phyloP scores from a whole-genome alignment of 1,284 basidiomycete species.

The Schizophyllum commune region DNA sequence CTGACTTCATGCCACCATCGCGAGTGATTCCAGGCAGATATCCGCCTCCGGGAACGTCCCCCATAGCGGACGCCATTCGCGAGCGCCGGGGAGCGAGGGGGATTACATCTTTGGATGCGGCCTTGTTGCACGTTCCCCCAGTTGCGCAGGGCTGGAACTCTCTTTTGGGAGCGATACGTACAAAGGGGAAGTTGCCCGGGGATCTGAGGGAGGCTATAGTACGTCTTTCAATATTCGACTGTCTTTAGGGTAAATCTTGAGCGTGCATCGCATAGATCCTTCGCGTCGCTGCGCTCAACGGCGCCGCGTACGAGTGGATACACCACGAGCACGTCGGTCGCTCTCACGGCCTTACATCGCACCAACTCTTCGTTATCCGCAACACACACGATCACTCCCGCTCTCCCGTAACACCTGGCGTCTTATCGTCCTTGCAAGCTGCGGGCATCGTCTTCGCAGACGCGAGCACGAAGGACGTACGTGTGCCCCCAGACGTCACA shows the following conservation, averaged over 20 bases:
- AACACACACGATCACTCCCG: slow-evolving; percentile 30
- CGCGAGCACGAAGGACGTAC: slow-evolving; percentile 34
- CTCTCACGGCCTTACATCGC: slow-evolving; percentile 33
- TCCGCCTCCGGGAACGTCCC: slow-evolving; percentile 30
- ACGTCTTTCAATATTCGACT: slow-evolving; percentile 9
- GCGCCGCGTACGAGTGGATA: slow-evolving; percentile 48
- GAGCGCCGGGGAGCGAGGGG: slow-evolving; percentile 36
- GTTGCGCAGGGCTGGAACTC: slow-evolving; percentile 46
- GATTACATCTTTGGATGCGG: slow-evolving; percentile 38
- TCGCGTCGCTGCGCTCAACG: slow-evolving; percentile 43
- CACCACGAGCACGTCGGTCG: slow-evolving; percentile 44
- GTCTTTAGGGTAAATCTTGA: background rate
- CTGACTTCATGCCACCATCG: slow-evolving; percentile 15
- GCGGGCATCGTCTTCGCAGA: slow-evolving; percentile 42
- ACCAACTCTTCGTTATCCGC: slow-evolving; percentile 39
- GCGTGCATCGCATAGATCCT: slow-evolving; percentile 30
- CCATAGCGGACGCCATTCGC: slow-evolving; percentile 38
- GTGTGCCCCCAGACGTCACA: slow-evolving; percentile 29
- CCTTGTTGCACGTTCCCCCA: slow-evolving; percentile 38
- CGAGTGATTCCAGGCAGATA: slow-evolving; percentile 34
- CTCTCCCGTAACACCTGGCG: slow-evolving; percentile 18
- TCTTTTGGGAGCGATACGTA: slow-evolving; percentile 41
- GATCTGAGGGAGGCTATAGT: slow-evolving; percentile 48
- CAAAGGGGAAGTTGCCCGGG: slow-evolving; percentile 36
- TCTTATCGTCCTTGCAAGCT: slow-evolving; percentile 32